Conservation (phyloP, 2,329 filamentous ascomycete genomes). For the Elsinoe batatas region DNA sequence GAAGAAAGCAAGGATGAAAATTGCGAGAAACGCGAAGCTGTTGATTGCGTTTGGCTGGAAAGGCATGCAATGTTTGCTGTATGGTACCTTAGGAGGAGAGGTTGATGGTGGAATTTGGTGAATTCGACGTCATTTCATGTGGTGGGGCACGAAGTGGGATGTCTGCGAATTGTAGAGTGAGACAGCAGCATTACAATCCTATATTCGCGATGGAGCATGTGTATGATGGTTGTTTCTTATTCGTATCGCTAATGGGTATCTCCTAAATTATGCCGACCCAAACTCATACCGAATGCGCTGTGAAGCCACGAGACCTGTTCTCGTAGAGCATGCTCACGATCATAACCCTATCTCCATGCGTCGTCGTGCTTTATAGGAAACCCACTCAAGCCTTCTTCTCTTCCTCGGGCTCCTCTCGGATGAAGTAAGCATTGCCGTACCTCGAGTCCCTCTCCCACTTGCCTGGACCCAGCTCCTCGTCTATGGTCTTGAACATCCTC, state of each 20-base stretch:
- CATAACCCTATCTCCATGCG: background rate
- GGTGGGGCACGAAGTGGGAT: background rate
- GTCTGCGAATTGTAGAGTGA: too few species aligned
- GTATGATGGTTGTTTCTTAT: background rate
- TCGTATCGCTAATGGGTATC: background rate
- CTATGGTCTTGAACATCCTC: constrained; percentile 25
- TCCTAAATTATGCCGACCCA: background rate
- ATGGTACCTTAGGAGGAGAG: constrained; percentile 15
- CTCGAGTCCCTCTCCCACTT: constrained; percentile 28
- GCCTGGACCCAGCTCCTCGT: constrained; percentile 24
- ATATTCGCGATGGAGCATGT: too few species aligned
- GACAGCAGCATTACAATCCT: too few species aligned
- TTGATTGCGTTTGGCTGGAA: constrained; percentile 25
- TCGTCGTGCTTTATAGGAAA: background rate
- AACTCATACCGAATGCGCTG: background rate
- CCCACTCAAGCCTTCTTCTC: background rate
- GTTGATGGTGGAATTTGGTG: constrained; percentile 6
- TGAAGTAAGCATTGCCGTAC: constrained; percentile 27
- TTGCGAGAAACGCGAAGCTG: constrained; percentile 37
- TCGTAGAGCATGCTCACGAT: background rate
- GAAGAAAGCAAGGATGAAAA: constrained; percentile 44
- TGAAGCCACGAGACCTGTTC: background rate
- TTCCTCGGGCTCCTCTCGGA: constrained; percentile 21
- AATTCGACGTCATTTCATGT: constrained; percentile 12
- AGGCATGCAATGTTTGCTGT: constrained; percentile 18